A percentile compares a stretch with the other conserved stretches of the same genome.
Evolutionary conservation across 768 basidiomycete species (phyloP).

Genomic region (Trametes villosa): DNA sequence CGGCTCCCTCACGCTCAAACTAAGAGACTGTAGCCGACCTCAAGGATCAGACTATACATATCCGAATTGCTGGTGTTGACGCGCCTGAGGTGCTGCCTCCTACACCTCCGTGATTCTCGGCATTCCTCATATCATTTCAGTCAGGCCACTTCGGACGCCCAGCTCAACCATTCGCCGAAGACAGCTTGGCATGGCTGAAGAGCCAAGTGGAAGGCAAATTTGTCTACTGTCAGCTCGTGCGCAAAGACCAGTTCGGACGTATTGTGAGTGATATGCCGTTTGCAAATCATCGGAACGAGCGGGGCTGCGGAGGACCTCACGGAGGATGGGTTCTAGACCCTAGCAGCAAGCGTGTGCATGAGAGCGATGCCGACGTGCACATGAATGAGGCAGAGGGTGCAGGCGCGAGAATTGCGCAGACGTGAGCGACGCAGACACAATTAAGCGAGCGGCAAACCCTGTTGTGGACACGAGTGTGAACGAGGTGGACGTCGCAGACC

Average conservation of each 20-base stretch:
- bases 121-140: slow-evolving; percentile 39
- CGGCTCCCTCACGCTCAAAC: background rate
- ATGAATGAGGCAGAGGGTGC: too few species aligned
- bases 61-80: slow-evolving; percentile 90
- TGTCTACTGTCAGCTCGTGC: slow-evolving; percentile 72
- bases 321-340: too few species aligned
- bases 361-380: too few species aligned
- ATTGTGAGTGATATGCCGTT: slow-evolving; percentile 58
- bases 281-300: too few species aligned
- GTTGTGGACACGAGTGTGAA: too few species aligned
- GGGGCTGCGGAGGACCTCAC: too few species aligned
- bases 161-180: slow-evolving; percentile 73
- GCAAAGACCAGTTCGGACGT: slow-evolving; percentile 83
- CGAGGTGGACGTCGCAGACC: too few species aligned
- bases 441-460: too few species aligned
- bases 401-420: too few species aligned
- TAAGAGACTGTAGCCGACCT: slow-evolving; percentile 51
- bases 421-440: too few species aligned
- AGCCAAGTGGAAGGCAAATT: slow-evolving; percentile 55
- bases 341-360: too few species aligned
- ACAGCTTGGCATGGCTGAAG: slow-evolving; percentile 77
- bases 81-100: slow-evolving; percentile 78
- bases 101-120: background rate
- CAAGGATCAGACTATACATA: slow-evolving; percentile 80
- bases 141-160: slow-evolving; percentile 84